phyloP scores from a whole-genome alignment of 345 rosid species.

The Combretum micranthum region DNA sequence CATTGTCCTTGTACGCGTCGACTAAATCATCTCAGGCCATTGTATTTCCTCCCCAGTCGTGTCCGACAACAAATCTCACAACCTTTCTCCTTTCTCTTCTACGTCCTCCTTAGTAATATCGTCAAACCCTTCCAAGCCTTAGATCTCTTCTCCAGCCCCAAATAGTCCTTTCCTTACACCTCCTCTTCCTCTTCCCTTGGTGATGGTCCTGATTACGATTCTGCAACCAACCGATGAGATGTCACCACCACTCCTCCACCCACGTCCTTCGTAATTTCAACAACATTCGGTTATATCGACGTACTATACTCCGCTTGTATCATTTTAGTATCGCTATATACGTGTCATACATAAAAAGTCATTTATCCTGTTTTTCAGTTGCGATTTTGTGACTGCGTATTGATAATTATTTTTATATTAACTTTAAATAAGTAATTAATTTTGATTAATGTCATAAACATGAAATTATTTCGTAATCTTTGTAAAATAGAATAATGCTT shows the following conservation, averaged over 20 bases:
- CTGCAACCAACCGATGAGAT: constrained; percentile 65
- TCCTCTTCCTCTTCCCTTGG: constrained; percentile 10
- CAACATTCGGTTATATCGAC: constrained; percentile 83
- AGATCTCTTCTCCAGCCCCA: constrained; percentile 56
- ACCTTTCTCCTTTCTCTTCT: constrained; percentile 41
- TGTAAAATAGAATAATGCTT: no score
- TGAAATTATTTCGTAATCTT: no score
- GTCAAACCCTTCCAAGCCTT: constrained; percentile 77
- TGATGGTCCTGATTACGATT: constrained; percentile 41
- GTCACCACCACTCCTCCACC: constrained; percentile 95
- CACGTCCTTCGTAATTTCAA: constrained; percentile 85
- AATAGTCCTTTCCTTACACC: constrained; percentile 17
- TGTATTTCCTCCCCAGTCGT: constrained; percentile 26
- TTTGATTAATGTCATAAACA: no score
- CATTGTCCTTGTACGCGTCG: constrained; percentile 80
- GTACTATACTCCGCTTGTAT: no score
- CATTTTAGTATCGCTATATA: no score
- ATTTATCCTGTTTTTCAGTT: no score
- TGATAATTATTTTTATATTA: no score
- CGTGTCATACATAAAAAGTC: no score
- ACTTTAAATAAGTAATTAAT: no score
- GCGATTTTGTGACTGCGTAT: no score
- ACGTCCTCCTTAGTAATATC: constrained; percentile 55
- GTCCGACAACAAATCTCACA: constrained; percentile 47
- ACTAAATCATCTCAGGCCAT: constrained; percentile 88